These are phyloP conservation scores for Rhododendron ferrugineum DNA, from an alignment of 148 eudicot species.

Conservation along the genomic window DNA sequence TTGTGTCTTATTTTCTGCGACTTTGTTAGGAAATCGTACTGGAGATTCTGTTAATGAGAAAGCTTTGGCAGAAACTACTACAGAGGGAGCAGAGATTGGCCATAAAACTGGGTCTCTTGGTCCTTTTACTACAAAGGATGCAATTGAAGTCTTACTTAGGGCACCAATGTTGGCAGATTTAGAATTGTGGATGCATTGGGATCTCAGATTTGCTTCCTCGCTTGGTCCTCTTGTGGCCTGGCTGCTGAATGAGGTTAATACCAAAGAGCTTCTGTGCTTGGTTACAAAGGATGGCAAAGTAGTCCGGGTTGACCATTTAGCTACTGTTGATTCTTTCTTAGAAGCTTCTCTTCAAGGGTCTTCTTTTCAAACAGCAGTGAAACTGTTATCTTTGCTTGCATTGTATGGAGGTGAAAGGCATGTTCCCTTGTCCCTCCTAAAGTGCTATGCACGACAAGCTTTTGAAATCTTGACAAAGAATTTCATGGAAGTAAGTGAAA, in stretches of 20 bases:
- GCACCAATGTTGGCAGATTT: slow-evolving; percentile 84
- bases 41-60: slow-evolving; percentile 27
- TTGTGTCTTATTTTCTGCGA: slow-evolving; percentile 63
- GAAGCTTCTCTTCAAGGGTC: slow-evolving; percentile 67
- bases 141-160: slow-evolving; percentile 50
- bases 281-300: slow-evolving; percentile 65
- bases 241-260: slow-evolving; percentile 61
- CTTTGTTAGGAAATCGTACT: slow-evolving; percentile 35
- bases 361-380: slow-evolving; percentile 67
- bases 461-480: slow-evolving; percentile 55
- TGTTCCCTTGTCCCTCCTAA: slow-evolving; percentile 66
- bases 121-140: slow-evolving; percentile 55
- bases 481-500: slow-evolving; percentile 18
- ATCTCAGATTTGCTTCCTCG: slow-evolving; percentile 61
- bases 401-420: slow-evolving; percentile 71
- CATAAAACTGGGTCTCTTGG: slow-evolving; percentile 22
- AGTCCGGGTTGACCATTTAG: slow-evolving; percentile 65
- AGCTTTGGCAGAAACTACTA: slow-evolving; percentile 17
- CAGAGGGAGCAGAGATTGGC: slow-evolving; percentile 11
- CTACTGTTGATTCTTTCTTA: slow-evolving; percentile 61
- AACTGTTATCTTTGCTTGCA: slow-evolving; percentile 58
- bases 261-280: slow-evolving; percentile 60
- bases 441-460: slow-evolving; percentile 65
- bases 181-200: slow-evolving; percentile 79
- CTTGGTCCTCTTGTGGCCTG: slow-evolving; percentile 81